phyloP scores from a whole-genome alignment of 352 stramenopile genomes.

The Phytopythium ostracodes region DNA sequence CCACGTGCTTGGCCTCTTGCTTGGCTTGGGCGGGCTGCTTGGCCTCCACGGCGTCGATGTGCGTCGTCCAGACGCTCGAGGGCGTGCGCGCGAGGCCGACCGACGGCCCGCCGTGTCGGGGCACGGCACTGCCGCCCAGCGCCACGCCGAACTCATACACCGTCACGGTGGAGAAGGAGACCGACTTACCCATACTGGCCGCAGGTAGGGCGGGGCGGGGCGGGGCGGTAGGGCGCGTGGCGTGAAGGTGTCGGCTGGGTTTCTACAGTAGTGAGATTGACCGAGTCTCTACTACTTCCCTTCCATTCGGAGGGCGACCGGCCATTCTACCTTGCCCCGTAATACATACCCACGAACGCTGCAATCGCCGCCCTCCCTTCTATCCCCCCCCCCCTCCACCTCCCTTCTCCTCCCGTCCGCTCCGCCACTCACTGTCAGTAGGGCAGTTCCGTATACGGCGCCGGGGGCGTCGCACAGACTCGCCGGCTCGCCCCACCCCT shows the following conservation, averaged over 20 bases:
- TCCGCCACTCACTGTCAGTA: conserved; percentile 2
- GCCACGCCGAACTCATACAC: conserved; percentile 54
- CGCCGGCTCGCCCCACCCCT: not conserved
- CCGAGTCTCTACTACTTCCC: not conserved
- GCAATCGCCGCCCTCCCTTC: not conserved
- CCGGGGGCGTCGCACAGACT: too few relatives aligned
- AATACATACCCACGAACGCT: not conserved
- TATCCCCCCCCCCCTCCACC: not conserved
- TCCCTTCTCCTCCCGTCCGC: not conserved
- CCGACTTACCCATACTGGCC: not conserved
- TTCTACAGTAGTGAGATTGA: too few relatives aligned
- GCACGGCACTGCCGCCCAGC: conserved; percentile 38
- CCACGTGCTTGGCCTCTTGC: not conserved
- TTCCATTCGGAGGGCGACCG: not conserved
- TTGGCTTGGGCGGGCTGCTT: not conserved
- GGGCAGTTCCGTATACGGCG: not conserved
- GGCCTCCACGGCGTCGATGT: conserved; percentile 18
- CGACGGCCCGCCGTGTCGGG: conserved; percentile 37
- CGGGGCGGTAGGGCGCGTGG: not conserved
- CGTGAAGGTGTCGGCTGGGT: not conserved
- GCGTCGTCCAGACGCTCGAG: conserved; percentile 38
- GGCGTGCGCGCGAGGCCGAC: conserved; percentile 35
- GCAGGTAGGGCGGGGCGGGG: not conserved
- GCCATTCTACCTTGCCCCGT: not conserved
- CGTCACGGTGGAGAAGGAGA: conserved; percentile 51